Base-by-base conservation (phyloP, 1,139 yeast species). In the Blastobotrys serpentis region DNA sequence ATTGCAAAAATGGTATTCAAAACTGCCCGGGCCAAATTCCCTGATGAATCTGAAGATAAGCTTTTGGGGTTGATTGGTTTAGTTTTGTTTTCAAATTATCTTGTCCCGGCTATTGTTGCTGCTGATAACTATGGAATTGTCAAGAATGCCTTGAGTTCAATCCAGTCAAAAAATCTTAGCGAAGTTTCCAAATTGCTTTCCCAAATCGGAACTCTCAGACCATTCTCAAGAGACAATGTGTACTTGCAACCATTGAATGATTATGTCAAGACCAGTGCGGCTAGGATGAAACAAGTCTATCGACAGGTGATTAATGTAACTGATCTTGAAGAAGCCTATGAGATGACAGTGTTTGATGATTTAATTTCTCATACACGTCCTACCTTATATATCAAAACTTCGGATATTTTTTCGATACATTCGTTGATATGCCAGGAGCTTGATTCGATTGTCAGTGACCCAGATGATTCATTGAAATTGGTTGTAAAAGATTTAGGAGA, bases 211-310 rank as follows among this genome's bases (percentile, higher is more conserved):
- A 67, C 81, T 1, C 78, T 87, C 78, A 75, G 77, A 53, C 79
- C 85, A 2, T 88, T 88, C 67, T 73, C 75, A 1, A 54, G 64
- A 1, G 80, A 76, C 43, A 84, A 85, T 56, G 79, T 84, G 47
- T 88, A 80, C 63, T 69, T 86, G 58, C 89, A 85, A 59, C 95
- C 96, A 1, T 73, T 88, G 61, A 86, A 86, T 62, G 92, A 85
- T 43, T 86, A 79, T 58, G 74, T 88, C 42, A 70, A 69, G 38
- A 69, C 77, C 8, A 73, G 81, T 1, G 66, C 70, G n/a, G 80
- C 74, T 3, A 66, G 73, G 7, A 73, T 79, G 48, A 68, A 74
- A 40, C 61, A 66, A 1, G 64, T 81, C 6, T 69, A 84, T 43
- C 63, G 62, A 38, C 65, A 71, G 30, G 62, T 86, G 22, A 76